Evolutionary conservation across 2,329 filamentous ascomycete species (phyloP).

Genomic region (Xylaria sp.): DNA sequence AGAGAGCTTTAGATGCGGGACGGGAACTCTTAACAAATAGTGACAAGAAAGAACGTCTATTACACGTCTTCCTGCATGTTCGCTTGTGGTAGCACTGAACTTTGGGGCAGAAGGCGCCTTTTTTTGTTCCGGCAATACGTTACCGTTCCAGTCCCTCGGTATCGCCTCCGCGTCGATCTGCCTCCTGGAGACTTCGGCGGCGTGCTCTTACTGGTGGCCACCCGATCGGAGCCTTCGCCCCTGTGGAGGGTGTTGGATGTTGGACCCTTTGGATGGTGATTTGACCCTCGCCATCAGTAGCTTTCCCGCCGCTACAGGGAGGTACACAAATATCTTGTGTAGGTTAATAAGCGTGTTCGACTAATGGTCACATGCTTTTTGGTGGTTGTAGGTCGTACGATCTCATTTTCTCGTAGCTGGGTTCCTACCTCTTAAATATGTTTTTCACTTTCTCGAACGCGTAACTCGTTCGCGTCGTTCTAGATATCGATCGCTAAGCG

Average conservation of each 20-base stretch:
- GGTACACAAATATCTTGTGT: too few species aligned
- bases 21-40: background rate
- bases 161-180: background rate
- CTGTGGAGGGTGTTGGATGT: background rate
- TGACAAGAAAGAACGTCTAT: background rate
- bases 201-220: background rate
- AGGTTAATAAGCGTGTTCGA: background rate
- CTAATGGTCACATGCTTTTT: background rate
- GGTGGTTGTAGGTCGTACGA: background rate
- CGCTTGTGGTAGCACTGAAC: background rate
- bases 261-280: background rate
- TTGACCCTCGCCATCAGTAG: background rate
- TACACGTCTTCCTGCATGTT: background rate
- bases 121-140: background rate
- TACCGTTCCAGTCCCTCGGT: background rate
- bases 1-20: background rate
- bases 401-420: too few species aligned
- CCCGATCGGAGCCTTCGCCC: conserved; percentile 4
- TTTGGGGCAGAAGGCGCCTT: background rate
- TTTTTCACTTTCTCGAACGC: background rate
- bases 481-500: too few species aligned
- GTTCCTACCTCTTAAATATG: too few species aligned
- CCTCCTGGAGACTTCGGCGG: background rate
- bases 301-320: background rate
- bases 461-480: too few species aligned